Percentiles rank a stretch among this genome's conserved stretches.
Conservation (phyloP, 176 grass and related monocot genomes). For the Paspalum vaginatum region DNA sequence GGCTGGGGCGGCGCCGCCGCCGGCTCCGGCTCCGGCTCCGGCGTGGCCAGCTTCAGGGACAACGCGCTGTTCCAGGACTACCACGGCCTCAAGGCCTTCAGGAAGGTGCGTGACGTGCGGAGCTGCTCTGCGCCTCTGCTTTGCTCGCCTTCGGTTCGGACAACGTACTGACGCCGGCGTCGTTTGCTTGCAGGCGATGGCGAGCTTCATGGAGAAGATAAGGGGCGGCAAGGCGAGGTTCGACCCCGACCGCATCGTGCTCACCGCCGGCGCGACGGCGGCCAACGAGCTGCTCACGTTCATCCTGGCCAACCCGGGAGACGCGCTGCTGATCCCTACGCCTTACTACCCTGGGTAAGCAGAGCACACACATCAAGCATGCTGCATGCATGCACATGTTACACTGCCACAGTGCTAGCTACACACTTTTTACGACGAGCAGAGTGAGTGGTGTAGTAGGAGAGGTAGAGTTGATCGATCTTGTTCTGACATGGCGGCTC, state of each 20-base stretch:
- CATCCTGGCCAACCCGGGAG: constrained; percentile 73
- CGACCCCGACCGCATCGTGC: constrained; percentile 74
- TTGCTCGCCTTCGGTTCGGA: background rate
- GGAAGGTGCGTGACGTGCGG: constrained; percentile 41
- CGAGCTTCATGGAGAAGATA: constrained; percentile 85
- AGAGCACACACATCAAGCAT: constrained; percentile 1
- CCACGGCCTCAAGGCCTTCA: constrained; percentile 76
- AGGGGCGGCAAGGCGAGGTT: constrained; percentile 70
- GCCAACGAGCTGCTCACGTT: constrained; percentile 87
- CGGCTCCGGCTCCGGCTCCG: constrained; percentile 39
- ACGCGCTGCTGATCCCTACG: constrained; percentile 78
- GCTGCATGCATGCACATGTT: constrained; percentile 3
- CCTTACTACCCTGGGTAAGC: constrained; percentile 90
- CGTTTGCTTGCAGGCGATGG: constrained; percentile 72
- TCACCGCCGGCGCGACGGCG: constrained; percentile 84
- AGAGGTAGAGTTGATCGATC: too few species aligned
- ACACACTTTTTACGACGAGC: too few species aligned
- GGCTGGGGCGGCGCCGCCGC: constrained; percentile 35
- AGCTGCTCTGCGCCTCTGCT: background rate
- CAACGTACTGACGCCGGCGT: constrained; percentile 5
- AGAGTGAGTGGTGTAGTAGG: too few species aligned
- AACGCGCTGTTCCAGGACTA: constrained; percentile 96
- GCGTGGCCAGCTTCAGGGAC: constrained; percentile 67
- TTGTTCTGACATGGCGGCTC: constrained; percentile 46
- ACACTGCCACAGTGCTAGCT: constrained; percentile 21